Conservation (phyloP, 148 eudicot genomes). For the Agrostemma githago region DNA sequence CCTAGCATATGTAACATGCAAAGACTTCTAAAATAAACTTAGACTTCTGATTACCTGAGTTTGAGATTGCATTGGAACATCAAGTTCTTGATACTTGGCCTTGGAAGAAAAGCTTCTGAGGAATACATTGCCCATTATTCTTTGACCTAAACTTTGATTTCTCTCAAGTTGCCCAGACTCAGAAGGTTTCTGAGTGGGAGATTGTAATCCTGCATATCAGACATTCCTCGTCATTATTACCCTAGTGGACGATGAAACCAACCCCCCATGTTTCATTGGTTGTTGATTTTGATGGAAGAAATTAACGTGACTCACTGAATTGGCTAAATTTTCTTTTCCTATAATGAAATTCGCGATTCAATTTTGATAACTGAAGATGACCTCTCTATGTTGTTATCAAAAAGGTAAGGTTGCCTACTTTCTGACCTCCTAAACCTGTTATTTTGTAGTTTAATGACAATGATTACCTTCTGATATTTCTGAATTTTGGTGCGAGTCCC, state of each 20-base stretch:
- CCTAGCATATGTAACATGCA: not conserved
- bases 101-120: slow-evolving; percentile 85
- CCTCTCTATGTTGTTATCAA: not conserved
- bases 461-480: slow-evolving; percentile 70
- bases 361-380: not conserved
- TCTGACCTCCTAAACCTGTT: not conserved
- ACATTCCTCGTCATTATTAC: slow-evolving; percentile 10
- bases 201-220: slow-evolving; percentile 51
- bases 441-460: not conserved
- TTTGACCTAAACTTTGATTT: slow-evolving; percentile 86
- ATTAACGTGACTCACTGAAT: no score
- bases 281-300: no score
- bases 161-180: slow-evolving; percentile 53
- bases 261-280: no score
- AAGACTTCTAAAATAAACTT: not conserved
- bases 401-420: not conserved
- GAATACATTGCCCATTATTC: slow-evolving; percentile 88
- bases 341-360: not conserved
- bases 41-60: slow-evolving; percentile 50
- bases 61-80: slow-evolving; percentile 52
- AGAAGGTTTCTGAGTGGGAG: slow-evolving; percentile 52
- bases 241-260: not conserved
- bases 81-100: slow-evolving; percentile 54
- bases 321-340: no score
- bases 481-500: slow-evolving; percentile 15